Base-by-base conservation (phyloP, 1,139 yeast species). In the Blastobotrys arbuscula region DNA sequence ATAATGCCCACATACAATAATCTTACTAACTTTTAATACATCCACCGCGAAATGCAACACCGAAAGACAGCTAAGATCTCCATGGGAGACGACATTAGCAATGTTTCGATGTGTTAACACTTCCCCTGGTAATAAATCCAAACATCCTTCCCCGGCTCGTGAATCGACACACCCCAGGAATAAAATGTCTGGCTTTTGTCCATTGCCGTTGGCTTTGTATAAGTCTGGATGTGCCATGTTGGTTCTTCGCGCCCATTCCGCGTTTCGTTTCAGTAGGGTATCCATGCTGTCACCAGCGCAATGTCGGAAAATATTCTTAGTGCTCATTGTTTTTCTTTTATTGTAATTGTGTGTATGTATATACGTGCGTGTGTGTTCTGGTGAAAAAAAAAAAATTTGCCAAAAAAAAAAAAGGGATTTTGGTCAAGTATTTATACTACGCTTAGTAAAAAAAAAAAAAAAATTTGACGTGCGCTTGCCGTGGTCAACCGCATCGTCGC, bases 121-220 rank as follows among this genome's bases (percentile, higher is more conserved):
- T 67, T 90, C 97, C 43, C 98, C 98, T 1, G 97, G 97, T 4
- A 68, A 62, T 50, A 84, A 71, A 33, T 90, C 90, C 49, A 92
- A 70, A 58, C 89, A 82, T 41, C 73, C 73, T 59, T 92, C 97
- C 47, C 90, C 86, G 51, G 86, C 87, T 58, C 98, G 81, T 12
- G 97, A 88, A 66, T 92, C 98, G 5, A 95, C 82, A 67, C 98
- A 92, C 3, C 97, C 97, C 54, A 92, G 84, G 95, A 97, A 90
- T 50, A 92, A 72, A 10, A 97, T 88, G 66, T 89, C 95, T 18
- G 98, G 98, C 16, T 81, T 68, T 68, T 92, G 98, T 48, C 97
- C 97, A 63, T 79, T 74, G 1, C 81, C 92, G 60, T 89, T 87
- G 50, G 78, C 81, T 5, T 70, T 68, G 63, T 89, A 81, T 15